Conservation (phyloP, 176 grass and related monocot genomes). For the Microstegium vimineum region DNA sequence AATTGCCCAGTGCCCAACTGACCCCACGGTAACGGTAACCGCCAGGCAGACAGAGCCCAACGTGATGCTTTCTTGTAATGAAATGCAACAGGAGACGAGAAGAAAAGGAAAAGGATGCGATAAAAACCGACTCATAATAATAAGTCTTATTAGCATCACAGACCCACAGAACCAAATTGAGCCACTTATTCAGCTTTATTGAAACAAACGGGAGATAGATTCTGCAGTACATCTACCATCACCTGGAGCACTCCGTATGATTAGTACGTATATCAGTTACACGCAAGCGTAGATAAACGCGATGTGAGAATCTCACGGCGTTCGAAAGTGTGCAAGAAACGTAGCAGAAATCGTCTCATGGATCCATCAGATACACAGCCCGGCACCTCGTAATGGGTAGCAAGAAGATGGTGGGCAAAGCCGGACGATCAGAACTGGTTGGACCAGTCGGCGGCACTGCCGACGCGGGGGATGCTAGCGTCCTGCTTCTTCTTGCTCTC, state of each 20-base stretch:
- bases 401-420: background rate
- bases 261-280: conserved; percentile 5
- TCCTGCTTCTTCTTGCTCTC: conserved; percentile 63
- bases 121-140: background rate
- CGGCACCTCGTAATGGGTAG: background rate
- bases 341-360: background rate
- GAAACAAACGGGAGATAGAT: background rate
- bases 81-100: background rate
- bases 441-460: conserved; percentile 78
- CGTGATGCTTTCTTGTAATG: background rate
- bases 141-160: background rate
- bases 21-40: too few species aligned
- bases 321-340: conserved; percentile 10
- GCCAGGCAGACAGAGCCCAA: background rate
- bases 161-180: background rate
- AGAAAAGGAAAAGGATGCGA: background rate
- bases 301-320: background rate
- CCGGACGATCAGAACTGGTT: conserved; percentile 45
- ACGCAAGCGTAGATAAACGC: background rate
- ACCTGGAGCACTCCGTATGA: conserved; percentile 11
- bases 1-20: too few species aligned
- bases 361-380: background rate
- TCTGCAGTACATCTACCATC: background rate
- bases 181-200: conserved; percentile 18
- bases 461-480: conserved; percentile 72